phyloP scores from a whole-genome alignment of 129 eudicot genomes.

The Logfia minima region DNA sequence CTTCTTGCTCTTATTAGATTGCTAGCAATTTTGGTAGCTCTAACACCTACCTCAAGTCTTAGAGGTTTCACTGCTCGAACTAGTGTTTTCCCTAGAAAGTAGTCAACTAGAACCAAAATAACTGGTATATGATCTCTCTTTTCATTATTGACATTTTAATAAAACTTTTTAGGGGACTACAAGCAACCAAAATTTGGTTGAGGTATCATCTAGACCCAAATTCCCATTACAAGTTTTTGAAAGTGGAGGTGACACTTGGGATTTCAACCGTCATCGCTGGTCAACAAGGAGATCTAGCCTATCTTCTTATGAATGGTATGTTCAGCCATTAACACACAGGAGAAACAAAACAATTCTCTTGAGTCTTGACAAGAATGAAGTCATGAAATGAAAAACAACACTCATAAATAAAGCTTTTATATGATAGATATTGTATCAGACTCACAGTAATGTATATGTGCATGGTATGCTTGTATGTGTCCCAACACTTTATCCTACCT shows the following conservation, averaged over 20 bases:
- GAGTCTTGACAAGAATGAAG: not conserved
- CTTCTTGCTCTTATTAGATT: not conserved
- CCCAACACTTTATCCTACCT: not conserved
- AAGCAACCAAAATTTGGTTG: conserved; percentile 31
- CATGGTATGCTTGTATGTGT: not conserved
- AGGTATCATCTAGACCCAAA: conserved; percentile 36
- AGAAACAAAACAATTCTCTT: not conserved
- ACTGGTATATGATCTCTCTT: conserved; percentile 8
- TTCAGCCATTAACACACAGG: not conserved
- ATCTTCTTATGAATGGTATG: conserved; percentile 75
- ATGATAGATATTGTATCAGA: not conserved
- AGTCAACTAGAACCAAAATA: not conserved
- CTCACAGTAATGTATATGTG: not conserved
- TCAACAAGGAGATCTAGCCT: conserved; percentile 64
- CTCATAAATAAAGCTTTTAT: not conserved
- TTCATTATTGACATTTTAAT: not conserved
- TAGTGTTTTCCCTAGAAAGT: not conserved
- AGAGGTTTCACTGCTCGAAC: not conserved
- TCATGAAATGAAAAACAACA: not conserved
- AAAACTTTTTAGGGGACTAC: conserved; percentile 35
- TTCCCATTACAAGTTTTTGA: conserved; percentile 42
- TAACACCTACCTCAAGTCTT: not conserved
- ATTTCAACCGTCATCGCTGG: conserved; percentile 68
- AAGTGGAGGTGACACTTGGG: conserved; percentile 72
- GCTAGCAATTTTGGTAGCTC: not conserved